Conservation (phyloP, 345 rosid genomes). For the Limnanthes douglasii region DNA sequence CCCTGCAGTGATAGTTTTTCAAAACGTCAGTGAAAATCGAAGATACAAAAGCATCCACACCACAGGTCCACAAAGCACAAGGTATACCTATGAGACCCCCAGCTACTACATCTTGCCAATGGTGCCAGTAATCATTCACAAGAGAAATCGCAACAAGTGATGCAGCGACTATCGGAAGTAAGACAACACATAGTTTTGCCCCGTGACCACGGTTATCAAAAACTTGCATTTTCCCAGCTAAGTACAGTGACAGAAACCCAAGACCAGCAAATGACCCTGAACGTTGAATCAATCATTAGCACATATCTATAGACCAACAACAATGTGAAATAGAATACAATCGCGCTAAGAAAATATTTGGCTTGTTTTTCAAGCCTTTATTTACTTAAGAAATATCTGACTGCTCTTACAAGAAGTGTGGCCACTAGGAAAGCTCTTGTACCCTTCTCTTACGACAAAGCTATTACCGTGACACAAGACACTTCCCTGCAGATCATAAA, state of each 20-base stretch:
- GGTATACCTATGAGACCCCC: not conserved
- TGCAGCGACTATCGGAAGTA: not conserved
- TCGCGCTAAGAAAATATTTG: not conserved
- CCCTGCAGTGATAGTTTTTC: slow-evolving; percentile 20
- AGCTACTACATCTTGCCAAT: not conserved
- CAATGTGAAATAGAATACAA: too few species aligned
- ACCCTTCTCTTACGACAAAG: slow-evolving; percentile 41
- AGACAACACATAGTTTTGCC: too few species aligned
- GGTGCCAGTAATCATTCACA: not conserved
- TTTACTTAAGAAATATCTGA: too few species aligned
- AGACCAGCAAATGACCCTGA: not conserved
- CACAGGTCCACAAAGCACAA: not conserved
- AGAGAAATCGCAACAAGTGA: not conserved
- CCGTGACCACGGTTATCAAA: not conserved
- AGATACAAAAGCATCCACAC: too few species aligned
- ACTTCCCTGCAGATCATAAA: slow-evolving; percentile 34
- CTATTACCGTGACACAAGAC: slow-evolving; percentile 41
- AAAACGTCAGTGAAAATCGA: too few species aligned
- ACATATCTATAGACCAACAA: not conserved
- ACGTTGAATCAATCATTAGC: not conserved
- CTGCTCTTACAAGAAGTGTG: slow-evolving; percentile 37
- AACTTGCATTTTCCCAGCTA: not conserved
- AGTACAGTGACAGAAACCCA: not conserved
- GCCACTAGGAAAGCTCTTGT: slow-evolving; percentile 61
- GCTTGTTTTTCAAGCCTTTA: too few species aligned